phyloP scores from a whole-genome alignment of 225 moss, liverwort and hornwort species.

The Ulota crispa region DNA sequence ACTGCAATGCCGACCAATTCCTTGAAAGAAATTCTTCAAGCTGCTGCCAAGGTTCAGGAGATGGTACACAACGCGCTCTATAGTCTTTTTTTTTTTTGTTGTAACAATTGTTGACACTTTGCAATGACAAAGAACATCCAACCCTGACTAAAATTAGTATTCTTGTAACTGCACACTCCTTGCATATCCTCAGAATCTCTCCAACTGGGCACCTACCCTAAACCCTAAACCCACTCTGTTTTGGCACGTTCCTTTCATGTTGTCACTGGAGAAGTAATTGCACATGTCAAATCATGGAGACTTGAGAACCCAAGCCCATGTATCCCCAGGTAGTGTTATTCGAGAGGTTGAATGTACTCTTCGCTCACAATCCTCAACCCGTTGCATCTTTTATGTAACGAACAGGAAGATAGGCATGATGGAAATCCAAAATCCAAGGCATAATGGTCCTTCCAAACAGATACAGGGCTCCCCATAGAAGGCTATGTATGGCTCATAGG shows the following conservation, averaged over 20 bases:
- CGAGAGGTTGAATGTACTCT: background rate
- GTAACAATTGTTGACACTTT: background rate
- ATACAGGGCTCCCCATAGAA: background rate
- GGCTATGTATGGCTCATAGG: background rate
- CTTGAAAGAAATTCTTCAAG: constrained; percentile 36
- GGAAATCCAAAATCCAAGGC: background rate
- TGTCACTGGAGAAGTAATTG: background rate
- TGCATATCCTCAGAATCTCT: background rate
- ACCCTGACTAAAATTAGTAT: too few species aligned
- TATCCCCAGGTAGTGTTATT: background rate
- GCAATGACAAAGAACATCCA: background rate
- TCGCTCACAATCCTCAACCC: background rate
- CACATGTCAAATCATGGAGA: background rate
- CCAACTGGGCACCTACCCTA: background rate
- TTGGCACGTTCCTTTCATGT: too few species aligned
- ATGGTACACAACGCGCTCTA: constrained; percentile 26
- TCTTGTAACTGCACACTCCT: background rate
- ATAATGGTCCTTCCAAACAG: background rate
- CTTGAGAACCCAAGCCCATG: background rate
- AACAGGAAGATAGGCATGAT: background rate
- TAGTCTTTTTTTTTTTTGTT: background rate
- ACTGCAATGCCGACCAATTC: constrained; percentile 43
- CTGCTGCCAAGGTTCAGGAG: constrained; percentile 39
- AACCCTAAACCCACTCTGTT: too few species aligned
- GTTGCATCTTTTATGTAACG: background rate